A percentile compares a stretch with the other conserved stretches of the same genome.
These are phyloP conservation scores for Aspergillus awamori DNA, from an alignment of 2,329 filamentous ascomycete species.

Conservation along the genomic window DNA sequence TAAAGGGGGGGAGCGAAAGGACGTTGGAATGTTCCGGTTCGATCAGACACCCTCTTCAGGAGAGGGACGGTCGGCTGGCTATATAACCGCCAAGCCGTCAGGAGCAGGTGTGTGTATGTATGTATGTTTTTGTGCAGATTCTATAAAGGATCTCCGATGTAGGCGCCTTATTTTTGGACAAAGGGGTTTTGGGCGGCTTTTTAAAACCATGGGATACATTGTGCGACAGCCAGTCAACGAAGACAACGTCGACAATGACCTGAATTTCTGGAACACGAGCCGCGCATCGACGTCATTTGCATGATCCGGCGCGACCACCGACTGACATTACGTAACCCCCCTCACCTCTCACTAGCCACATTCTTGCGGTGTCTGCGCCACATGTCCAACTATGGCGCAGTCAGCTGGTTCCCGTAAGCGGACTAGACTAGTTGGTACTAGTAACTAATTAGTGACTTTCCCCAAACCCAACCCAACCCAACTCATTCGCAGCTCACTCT, in stretches of 20 bases:
- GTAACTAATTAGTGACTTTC: neutral
- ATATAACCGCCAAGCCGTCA: constrained; percentile 4
- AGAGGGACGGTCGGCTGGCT: neutral
- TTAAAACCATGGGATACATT: neutral
- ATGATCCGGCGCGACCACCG: neutral
- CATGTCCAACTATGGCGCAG: neutral
- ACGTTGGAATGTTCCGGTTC: neutral
- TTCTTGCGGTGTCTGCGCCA: neutral
- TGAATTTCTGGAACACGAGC: neutral
- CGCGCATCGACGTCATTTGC: constrained; percentile 8
- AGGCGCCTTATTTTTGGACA: neutral
- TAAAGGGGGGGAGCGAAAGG: constrained; percentile 5
- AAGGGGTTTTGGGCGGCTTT: constrained; percentile 4
- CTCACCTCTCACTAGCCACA: constrained; percentile 8
- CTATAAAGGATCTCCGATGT: neutral
- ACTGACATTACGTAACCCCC: neutral
- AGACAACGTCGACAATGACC: constrained; percentile 4
- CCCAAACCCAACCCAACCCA: neutral
- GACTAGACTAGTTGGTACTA: too few species aligned
- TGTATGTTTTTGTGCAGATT: neutral
- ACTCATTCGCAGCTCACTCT: neutral
- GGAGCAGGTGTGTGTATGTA: neutral
- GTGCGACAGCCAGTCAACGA: constrained; percentile 3
- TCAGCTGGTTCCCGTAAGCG: neutral
- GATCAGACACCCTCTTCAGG: neutral